A percentile compares a stretch with the other conserved stretches of the same genome.
phyloP scores from a whole-genome alignment of 225 moss, liverwort and hornwort species.

The Bryum argenteum region DNA sequence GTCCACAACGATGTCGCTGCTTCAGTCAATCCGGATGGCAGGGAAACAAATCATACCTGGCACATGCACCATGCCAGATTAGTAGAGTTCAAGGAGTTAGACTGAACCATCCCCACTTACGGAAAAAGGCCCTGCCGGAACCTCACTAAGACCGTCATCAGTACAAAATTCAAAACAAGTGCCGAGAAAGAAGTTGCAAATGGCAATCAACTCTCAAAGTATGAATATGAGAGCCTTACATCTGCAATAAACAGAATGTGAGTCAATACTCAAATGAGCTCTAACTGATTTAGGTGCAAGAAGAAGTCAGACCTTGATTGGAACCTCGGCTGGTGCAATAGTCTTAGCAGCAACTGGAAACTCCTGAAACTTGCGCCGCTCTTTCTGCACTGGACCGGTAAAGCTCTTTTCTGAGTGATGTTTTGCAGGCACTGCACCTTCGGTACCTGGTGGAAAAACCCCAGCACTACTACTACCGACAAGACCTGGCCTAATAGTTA shows the following conservation, averaged over 20 bases:
- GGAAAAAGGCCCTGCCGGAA: constrained; percentile 39
- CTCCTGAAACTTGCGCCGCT: constrained; percentile 92
- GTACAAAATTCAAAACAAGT: constrained; percentile 15
- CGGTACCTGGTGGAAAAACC: constrained; percentile 54
- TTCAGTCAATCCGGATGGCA: constrained; percentile 90
- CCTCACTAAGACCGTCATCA: constrained; percentile 34
- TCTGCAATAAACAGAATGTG: constrained; percentile 30
- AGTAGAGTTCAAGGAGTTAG: constrained; percentile 53
- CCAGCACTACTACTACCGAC: constrained; percentile 43
- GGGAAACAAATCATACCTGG: constrained; percentile 87
- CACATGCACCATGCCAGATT: constrained; percentile 90
- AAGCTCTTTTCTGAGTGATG: constrained; percentile 39
- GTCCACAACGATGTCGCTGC: constrained; percentile 96
- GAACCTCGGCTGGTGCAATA: constrained; percentile 44
- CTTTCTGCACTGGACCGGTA: constrained; percentile 44
- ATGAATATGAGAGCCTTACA: constrained; percentile 29
- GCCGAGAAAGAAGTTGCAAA: constrained; percentile 8
- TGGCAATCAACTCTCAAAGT: not conserved
- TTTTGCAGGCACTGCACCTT: constrained; percentile 28
- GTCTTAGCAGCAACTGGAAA: constrained; percentile 68
- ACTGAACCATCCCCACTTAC: constrained; percentile 40
- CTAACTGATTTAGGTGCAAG: constrained; percentile 1
- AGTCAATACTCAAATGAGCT: constrained; percentile 28
- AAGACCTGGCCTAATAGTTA: constrained; percentile 68
- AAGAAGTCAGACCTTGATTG: constrained; percentile 60